Percentiles rank a stretch among this genome's conserved stretches.
These are phyloP conservation scores for Neofusicoccum sp. DNA, from an alignment of 2,329 filamentous ascomycete species.

Conservation along the genomic window DNA sequence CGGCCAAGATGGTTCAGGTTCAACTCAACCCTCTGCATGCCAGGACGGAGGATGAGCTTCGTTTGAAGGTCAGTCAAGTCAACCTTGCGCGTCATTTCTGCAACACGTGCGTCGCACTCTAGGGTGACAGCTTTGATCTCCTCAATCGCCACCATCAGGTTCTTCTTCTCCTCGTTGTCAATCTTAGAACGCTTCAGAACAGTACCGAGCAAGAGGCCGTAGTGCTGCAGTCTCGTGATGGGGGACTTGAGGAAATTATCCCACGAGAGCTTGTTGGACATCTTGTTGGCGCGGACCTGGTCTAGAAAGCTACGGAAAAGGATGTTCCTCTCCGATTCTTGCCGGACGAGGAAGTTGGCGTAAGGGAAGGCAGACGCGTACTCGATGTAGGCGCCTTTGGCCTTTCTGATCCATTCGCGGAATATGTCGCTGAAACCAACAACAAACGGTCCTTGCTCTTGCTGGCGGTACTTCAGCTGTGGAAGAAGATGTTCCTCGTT, in stretches of 20 bases:
- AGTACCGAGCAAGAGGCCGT: slow-evolving; percentile 76
- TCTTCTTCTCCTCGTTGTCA: slow-evolving; percentile 87
- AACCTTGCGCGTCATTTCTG: slow-evolving; percentile 88
- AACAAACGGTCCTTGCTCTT: slow-evolving; percentile 95
- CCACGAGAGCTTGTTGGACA: slow-evolving; percentile 83
- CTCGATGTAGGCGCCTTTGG: slow-evolving; percentile 81
- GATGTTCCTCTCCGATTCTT: slow-evolving; percentile 80
- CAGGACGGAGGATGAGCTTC: slow-evolving; percentile 81
- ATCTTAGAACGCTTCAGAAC: slow-evolving; percentile 79
- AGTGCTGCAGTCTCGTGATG: slow-evolving; percentile 88
- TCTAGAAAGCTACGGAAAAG: slow-evolving; percentile 85
- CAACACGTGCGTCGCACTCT: slow-evolving; percentile 90
- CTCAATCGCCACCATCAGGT: slow-evolving; percentile 77
- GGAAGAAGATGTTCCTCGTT: slow-evolving; percentile 91
- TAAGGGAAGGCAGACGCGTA: slow-evolving; percentile 87
- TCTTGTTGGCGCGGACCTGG: slow-evolving; percentile 71
- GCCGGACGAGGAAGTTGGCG: slow-evolving; percentile 77
- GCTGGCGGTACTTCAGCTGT: slow-evolving; percentile 93
- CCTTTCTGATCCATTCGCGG: slow-evolving; percentile 96
- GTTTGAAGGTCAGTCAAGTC: slow-evolving; percentile 78
- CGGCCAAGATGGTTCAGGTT: slow-evolving; percentile 93
- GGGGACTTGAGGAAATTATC: slow-evolving; percentile 92
- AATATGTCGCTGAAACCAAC: slow-evolving; percentile 95
- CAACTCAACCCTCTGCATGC: slow-evolving; percentile 79
- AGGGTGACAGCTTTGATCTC: slow-evolving; percentile 87